phyloP scores from a whole-genome alignment of 257 asterid species.

The Penstemon davidsonii region DNA sequence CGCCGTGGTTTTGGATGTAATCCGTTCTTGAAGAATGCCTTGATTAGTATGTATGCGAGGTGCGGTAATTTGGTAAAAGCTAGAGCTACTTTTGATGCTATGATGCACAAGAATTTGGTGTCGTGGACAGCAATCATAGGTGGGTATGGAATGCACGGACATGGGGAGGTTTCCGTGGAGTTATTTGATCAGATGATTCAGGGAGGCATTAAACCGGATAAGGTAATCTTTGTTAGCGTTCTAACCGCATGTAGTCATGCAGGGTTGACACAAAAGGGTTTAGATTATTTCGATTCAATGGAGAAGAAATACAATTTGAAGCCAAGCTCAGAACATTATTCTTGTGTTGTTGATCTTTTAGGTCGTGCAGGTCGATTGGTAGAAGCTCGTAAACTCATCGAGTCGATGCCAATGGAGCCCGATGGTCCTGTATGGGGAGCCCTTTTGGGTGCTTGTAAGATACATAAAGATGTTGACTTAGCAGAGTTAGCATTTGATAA shows the following conservation, averaged over 20 bases:
- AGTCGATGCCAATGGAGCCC: conserved; percentile 59
- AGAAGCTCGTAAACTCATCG: conserved; percentile 61
- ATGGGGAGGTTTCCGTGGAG: conserved; percentile 60
- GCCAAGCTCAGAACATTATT: conserved; percentile 72
- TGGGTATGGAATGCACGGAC: conserved; percentile 87
- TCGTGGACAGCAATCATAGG: conserved; percentile 94
- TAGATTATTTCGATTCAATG: conserved; percentile 66
- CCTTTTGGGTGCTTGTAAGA: conserved; percentile 89
- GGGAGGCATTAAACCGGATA: conserved; percentile 61
- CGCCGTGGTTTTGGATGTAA: conserved; percentile 43
- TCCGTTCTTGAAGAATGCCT: conserved; percentile 64
- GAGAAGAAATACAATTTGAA: conserved; percentile 47
- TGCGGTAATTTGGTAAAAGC: conserved; percentile 81
- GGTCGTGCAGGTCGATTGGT: conserved; percentile 79
- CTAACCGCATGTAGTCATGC: conserved; percentile 88
- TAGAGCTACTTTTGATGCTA: conserved; percentile 56
- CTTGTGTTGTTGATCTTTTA: conserved; percentile 80
- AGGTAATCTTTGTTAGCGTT: conserved; percentile 65
- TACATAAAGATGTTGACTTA: conserved; percentile 66
- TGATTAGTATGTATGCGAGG: conserved; percentile 84
- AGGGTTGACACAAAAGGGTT: conserved; percentile 70
- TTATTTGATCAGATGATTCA: conserved; percentile 76
- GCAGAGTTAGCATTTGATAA: conserved; percentile 76
- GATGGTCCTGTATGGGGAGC: conserved; percentile 99
- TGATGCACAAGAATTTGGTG: conserved; percentile 63